These are phyloP conservation scores for Gossypium schwendimanii DNA, from an alignment of 441 rosid genomes.

Conservation along the genomic window DNA sequence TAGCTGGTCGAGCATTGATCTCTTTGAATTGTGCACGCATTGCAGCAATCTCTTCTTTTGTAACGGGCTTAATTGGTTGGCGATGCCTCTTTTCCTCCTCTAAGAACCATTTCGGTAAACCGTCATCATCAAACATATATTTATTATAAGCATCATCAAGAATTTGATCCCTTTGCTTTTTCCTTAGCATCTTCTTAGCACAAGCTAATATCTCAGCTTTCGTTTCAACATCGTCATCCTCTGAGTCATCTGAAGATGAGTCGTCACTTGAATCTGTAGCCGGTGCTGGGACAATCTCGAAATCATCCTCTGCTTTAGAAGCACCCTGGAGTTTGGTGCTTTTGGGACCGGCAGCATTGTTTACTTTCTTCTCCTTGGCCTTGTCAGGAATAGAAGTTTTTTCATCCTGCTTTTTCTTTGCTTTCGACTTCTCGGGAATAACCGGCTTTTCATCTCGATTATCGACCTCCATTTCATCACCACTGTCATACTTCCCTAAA, in stretches of 20 bases:
- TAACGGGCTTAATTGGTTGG: slow-evolving; percentile 63
- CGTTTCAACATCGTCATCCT: slow-evolving; percentile 46
- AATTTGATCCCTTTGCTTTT: slow-evolving; percentile 71
- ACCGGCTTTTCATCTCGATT: slow-evolving; percentile 19
- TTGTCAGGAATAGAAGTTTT: slow-evolving; percentile 18
- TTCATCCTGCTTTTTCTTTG: slow-evolving; percentile 26
- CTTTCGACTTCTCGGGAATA: slow-evolving; percentile 23
- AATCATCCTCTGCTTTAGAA: slow-evolving; percentile 46
- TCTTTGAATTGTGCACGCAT: slow-evolving; percentile 86
- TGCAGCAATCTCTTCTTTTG: slow-evolving; percentile 80
- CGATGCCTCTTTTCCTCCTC: slow-evolving; percentile 82
- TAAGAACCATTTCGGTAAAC: slow-evolving; percentile 77
- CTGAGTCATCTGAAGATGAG: slow-evolving; percentile 71
- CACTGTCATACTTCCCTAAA: slow-evolving; percentile 44
- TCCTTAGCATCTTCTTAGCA: slow-evolving; percentile 88
- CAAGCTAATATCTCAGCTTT: slow-evolving; percentile 89
- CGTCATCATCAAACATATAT: slow-evolving; percentile 65
- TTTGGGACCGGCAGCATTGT: slow-evolving; percentile 17
- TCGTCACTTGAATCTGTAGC: slow-evolving; percentile 64
- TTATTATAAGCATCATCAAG: slow-evolving; percentile 79
- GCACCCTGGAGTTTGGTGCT: slow-evolving; percentile 11
- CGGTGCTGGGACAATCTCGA: slow-evolving; percentile 79
- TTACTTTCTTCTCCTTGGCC: slow-evolving; percentile 29
- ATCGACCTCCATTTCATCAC: slow-evolving; percentile 43
- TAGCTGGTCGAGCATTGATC: slow-evolving; percentile 85